Evolutionary conservation across 495 filamentous ascomycete species (phyloP), one percentile per base, ranked within the genome.

Genomic region (Xylaria curta): DNA sequence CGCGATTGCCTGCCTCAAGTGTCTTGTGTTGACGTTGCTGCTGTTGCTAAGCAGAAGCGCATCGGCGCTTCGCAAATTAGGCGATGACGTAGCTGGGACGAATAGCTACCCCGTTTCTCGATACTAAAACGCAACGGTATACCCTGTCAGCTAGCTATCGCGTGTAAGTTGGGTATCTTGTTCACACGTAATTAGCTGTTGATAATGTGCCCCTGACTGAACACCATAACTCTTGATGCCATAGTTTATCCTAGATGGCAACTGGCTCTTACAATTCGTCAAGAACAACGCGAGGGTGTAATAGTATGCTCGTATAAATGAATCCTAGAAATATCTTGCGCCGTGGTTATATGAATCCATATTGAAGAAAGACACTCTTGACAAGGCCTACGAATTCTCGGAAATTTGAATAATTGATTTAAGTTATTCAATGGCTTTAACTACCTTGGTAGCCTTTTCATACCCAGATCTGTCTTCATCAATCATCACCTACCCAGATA

Each of bases 401-500:
- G 21, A 38, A 28, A 21, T 5, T 64, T 56, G 44, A 19, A 31
- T 40, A 31, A 51, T 15, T 42, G 15, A 49, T 31, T 44, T 31
- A 40, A 38, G 28, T 63, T 66, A 40, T 71, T 65, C 44, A 49
- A 66, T 66, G 46, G 15, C 33, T 71, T 36, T n/a, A 36, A 64
- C 36, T 59, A 21, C 44, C 46, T 65, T 49, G 21, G 47, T 59
- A n/a, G 49, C 28, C 24, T 58, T 66, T 71, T 49, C 44, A 51
- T 65, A 46, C 24, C 36, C 19, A 54, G 61, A 13, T 51, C 31
- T 54, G 24, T 49, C 49, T 28, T 71, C 49, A 49, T 71, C 40
- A 64, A 40, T 71, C 69, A 66, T 59, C 49, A 65, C 60, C 56
- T 60, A n/a, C 47, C 60, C 49, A 58, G 49, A 26, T 65, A 58